Conservation (phyloP, 768 basidiomycete species). For the Amanita brunnescens region DNA sequence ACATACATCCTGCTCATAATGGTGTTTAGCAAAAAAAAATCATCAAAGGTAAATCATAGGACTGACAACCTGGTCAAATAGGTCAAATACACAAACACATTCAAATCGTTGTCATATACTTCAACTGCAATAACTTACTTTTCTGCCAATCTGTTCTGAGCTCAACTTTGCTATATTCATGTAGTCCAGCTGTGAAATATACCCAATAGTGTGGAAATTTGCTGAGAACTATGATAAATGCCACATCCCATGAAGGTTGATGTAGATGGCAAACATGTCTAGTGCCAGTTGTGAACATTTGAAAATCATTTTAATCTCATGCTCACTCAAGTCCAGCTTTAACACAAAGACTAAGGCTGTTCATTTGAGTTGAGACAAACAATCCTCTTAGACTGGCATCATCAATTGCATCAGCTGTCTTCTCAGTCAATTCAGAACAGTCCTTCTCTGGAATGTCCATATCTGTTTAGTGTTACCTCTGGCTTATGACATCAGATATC, state of each 20-base stretch:
- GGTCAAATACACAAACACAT: too few species aligned
- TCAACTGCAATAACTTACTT: too few species aligned
- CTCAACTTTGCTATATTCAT: too few species aligned
- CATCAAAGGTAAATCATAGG: too few species aligned
- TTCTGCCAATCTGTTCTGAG: too few species aligned
- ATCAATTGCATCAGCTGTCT: conserved; percentile 15
- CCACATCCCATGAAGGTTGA: not conserved
- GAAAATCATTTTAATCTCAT: not conserved
- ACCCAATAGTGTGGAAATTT: conserved; percentile 2
- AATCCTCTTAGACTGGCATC: conserved; percentile 11
- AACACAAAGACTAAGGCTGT: conserved; percentile 15
- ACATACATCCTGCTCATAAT: too few species aligned
- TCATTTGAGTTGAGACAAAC: conserved; percentile 17
- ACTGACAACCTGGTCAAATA: not conserved
- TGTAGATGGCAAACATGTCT: not conserved
- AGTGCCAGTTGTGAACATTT: not conserved
- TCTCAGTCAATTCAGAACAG: conserved; percentile 11
- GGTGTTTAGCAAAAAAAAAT: too few species aligned
- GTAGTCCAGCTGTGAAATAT: not conserved
- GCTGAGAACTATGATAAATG: not conserved
- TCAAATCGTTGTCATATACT: not conserved
- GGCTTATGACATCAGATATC: not conserved
- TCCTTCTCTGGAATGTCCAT: conserved; percentile 11
- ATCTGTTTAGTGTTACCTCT: conserved; percentile 8
- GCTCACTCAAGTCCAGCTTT: conserved; percentile 5